A percentile compares a stretch with the other conserved stretches of the same genome.
Evolutionary conservation across 108 stramenopile species (phyloP).

Genomic region (Nitzschia inconspicua): DNA sequence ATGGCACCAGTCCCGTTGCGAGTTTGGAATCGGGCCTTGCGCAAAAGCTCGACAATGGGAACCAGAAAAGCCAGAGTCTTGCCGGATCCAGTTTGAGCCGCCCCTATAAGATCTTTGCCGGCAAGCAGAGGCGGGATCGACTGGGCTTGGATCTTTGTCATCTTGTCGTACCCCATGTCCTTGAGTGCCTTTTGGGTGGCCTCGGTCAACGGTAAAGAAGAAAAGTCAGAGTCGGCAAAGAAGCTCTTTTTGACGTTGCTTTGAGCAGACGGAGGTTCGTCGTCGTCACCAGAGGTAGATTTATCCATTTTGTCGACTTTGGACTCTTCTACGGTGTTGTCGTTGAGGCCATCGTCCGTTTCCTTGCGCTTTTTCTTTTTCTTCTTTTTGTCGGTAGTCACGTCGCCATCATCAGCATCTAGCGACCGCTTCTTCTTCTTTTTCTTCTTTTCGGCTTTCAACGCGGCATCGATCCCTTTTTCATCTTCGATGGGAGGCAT

Average conservation of each 20-base stretch:
- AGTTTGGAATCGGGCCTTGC: slow-evolving; percentile 85
- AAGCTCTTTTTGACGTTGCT: slow-evolving; percentile 37
- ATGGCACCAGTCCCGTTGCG: slow-evolving; percentile 96
- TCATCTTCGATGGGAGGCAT: not conserved
- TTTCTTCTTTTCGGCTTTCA: not conserved
- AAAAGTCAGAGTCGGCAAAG: slow-evolving; percentile 67
- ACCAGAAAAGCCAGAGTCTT: slow-evolving; percentile 98
- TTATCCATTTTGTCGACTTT: not conserved
- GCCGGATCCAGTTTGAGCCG: slow-evolving; percentile 97
- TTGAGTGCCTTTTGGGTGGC: slow-evolving; percentile 78
- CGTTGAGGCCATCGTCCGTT: not conserved
- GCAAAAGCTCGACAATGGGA: slow-evolving; percentile 91
- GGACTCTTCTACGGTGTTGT: not conserved
- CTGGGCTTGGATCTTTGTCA: slow-evolving; percentile 96
- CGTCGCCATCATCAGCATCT: not conserved
- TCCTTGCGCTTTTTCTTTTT: slow-evolving; percentile 6
- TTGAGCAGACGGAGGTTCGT: too few relatives aligned
- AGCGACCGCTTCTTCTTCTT: not conserved
- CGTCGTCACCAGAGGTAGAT: too few relatives aligned
- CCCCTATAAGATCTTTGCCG: slow-evolving; percentile 97
- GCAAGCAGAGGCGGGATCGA: slow-evolving; percentile 91
- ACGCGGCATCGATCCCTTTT: not conserved
- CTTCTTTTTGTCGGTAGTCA: slow-evolving; percentile 22
- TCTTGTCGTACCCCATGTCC: slow-evolving; percentile 52
- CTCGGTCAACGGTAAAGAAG: slow-evolving; percentile 87